Conservation (phyloP, 495 filamentous ascomycete species). For the Aspergillus indologenus region DNA sequence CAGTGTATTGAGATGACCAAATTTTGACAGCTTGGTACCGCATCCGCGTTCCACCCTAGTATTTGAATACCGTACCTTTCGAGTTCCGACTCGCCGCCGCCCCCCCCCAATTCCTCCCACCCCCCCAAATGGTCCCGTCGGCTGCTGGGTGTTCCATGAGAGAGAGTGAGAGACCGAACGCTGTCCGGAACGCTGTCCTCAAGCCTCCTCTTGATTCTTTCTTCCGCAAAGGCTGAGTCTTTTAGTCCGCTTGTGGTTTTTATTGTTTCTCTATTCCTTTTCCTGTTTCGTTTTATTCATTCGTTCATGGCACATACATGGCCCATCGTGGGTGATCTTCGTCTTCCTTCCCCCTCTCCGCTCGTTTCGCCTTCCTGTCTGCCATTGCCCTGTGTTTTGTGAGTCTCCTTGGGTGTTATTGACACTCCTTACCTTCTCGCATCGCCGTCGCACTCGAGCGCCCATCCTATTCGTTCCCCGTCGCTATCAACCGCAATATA, state of each 20-base stretch:
- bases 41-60: not conserved
- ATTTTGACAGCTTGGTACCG: not conserved
- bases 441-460: not conserved
- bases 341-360: slow-evolving; percentile 12
- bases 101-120: too few relatives aligned
- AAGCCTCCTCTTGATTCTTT: slow-evolving; percentile 13
- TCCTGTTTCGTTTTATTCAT: slow-evolving; percentile 9
- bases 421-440: slow-evolving; percentile 6
- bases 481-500: not conserved
- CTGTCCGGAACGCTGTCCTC: slow-evolving; percentile 7
- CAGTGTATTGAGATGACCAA: not conserved
- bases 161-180: slow-evolving; percentile 13
- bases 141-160: not conserved
- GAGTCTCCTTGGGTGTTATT: slow-evolving; percentile 3
- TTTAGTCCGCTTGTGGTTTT: slow-evolving; percentile 10
- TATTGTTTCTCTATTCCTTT: slow-evolving; percentile 7
- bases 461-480: not conserved
- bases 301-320: slow-evolving; percentile 17
- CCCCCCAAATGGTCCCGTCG: not conserved
- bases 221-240: slow-evolving; percentile 13
- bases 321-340: slow-evolving; percentile 23
- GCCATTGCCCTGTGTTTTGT: slow-evolving; percentile 7
- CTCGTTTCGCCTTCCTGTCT: slow-evolving; percentile 19
- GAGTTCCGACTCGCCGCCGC: not conserved
- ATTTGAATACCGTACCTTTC: not conserved